Base-by-base conservation (phyloP, 495 filamentous ascomycete genomes). In the Immersiella caudata region DNA sequence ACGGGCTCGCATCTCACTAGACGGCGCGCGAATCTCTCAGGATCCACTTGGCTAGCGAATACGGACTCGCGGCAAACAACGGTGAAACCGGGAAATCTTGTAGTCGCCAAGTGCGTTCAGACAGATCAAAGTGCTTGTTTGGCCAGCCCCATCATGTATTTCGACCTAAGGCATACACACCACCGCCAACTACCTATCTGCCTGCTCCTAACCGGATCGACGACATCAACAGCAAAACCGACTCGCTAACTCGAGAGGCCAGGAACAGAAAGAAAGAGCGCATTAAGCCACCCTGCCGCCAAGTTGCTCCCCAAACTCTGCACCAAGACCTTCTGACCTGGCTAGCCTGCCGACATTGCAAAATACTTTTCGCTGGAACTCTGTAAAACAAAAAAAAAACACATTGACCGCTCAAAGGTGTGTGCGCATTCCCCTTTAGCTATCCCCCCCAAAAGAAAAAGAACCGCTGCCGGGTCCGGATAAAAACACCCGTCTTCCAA, bases 171-270 rank as follows among this genome's bases (percentile, higher is more conserved):
- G 60, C 60, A 21, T 12, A 25, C 22, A 50, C 7, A 22, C 33
- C n/a, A 21, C 8, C 14, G 40, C 40, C 40, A 46, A 18, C 60
- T 50, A 21, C 24, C 60, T 50, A 21, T 51, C 60, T 62, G 20
- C 40, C n/a, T 26, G 60, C 60, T 65, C 52, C 63, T 65, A 57
- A 40, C 63, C 35, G 63, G 51, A 66, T 35, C 40, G 56, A 65
- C 40, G 56, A 65, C 57, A 35, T 29, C 56, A 35, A 50, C 56
- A 27, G 18, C 56, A 59, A 33, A 62, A 62, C 20, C 20, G 27
- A 60, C 54, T 52, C 33, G 21, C 64, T 66, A 64, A 20, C 54
- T 46, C 56, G 50, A n/a, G 49, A 40, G 20, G 21, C 35, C 20
- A 60, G 26, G 11, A 66, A 22, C 56, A 60, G 55, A 24, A 60